Evolutionary conservation across 257 asterid genomes (phyloP), one percentile per base, ranked within the genome.

Genomic region (Vinca minor): DNA sequence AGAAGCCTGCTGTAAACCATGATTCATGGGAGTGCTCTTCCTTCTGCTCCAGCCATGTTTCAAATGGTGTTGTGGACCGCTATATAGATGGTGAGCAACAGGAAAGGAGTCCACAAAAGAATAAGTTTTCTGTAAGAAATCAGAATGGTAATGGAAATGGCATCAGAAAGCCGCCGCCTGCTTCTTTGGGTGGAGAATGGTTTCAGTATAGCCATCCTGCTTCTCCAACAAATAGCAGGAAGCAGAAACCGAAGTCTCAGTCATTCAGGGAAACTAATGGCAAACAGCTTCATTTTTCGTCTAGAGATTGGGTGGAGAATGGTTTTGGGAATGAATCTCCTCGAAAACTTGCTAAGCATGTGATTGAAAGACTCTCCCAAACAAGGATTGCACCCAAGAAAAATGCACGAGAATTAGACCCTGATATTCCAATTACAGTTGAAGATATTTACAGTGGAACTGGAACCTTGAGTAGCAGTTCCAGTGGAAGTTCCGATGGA

Each of bases 301-400:
- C 88, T 20, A 70, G 77, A 67, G 85, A 84, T 50, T 79, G 73
- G 76, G 74, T 67, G 38, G 85, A 81, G 49, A 75, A 67, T 59
- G 88, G 85, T 48, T 71, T 80, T 67, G 77, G 82, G 75, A 77
- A 78, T 67, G 95, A 76, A 62, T 90, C 96, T 71, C 96, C 97
- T 13, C 72, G 88, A 47, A 83, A 83, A 74, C 83, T 94, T 44
- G 99, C 99, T 31, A 89, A 79, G 68, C 77, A 82, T 21, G 99
- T 94, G 71, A 86, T 90, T 52, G 99, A 89, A 89, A 87, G 96
- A 66, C 99, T 94, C 76, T 85, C 97, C 49, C 94, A 83, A 70
- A 75, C 95, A 45, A 89, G 78, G 39, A 66, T 63, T 71, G 70
- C 71, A 49, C 76, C 88, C 31, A 78, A 73, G 68, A 72, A 68